These are phyloP conservation scores for Calonectria montana DNA, from an alignment of 2,329 filamentous ascomycete species.

Conservation along the genomic window DNA sequence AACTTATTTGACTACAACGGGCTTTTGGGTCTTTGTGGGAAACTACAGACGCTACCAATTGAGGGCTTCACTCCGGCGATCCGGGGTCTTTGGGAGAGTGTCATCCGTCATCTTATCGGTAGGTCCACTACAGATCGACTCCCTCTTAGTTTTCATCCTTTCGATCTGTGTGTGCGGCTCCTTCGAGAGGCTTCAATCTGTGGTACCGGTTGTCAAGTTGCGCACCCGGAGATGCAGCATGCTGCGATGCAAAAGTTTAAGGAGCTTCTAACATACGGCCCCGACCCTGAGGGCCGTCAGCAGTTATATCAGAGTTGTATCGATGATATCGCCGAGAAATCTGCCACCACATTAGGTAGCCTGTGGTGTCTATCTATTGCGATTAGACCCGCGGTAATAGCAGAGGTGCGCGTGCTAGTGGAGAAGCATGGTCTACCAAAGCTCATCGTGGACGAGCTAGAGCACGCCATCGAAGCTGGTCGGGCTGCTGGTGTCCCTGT, in stretches of 20 bases:
- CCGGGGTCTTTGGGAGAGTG: slow-evolving; percentile 68
- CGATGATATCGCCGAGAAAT: slow-evolving; percentile 72
- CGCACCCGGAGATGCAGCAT: slow-evolving; percentile 70
- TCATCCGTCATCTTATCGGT: slow-evolving; percentile 62
- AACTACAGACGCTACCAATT: slow-evolving; percentile 74
- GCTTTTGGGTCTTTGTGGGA: slow-evolving; percentile 76
- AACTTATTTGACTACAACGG: slow-evolving; percentile 60
- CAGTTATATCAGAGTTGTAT: slow-evolving; percentile 76
- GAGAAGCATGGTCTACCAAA: slow-evolving; percentile 70
- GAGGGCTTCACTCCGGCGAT: slow-evolving; percentile 71
- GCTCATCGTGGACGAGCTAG: slow-evolving; percentile 74
- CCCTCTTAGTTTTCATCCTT: slow-evolving; percentile 55
- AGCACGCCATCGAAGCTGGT: slow-evolving; percentile 58
- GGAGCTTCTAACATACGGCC: slow-evolving; percentile 68
- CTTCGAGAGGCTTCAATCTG: slow-evolving; percentile 77
- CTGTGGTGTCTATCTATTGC: slow-evolving; percentile 71
- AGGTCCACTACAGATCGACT: slow-evolving; percentile 55
- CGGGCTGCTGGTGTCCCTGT: slow-evolving; percentile 51
- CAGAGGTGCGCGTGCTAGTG: slow-evolving; percentile 68
- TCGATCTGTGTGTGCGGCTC: slow-evolving; percentile 70
- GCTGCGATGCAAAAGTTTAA: slow-evolving; percentile 72
- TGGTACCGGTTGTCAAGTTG: slow-evolving; percentile 63
- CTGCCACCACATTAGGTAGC: slow-evolving; percentile 76
- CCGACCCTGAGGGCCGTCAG: slow-evolving; percentile 65
- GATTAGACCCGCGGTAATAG: slow-evolving; percentile 56